Conservation (phyloP, 2,329 filamentous ascomycete genomes). For the Diaporthe longicolla region DNA sequence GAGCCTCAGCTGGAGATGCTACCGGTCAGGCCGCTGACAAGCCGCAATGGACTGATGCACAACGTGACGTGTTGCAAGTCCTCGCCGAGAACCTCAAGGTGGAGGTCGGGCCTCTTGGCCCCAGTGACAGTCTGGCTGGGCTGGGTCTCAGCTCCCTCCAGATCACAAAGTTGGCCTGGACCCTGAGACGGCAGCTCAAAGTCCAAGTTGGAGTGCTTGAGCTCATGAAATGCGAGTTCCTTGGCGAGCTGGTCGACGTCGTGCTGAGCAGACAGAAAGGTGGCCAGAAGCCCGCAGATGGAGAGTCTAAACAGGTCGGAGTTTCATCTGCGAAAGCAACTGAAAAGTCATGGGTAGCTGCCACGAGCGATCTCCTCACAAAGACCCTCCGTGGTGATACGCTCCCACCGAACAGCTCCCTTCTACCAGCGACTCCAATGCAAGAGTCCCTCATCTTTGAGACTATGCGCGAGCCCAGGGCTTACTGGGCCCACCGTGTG, state of each 20-base stretch:
- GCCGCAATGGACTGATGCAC: constrained; percentile 36
- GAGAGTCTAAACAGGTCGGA: background rate
- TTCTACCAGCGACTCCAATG: constrained; percentile 52
- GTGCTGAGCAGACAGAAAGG: constrained; percentile 35
- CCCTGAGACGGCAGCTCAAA: constrained; percentile 42
- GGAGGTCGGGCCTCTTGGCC: constrained; percentile 36
- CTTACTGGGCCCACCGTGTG: constrained; percentile 57
- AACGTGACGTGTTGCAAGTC: constrained; percentile 41
- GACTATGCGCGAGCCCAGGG: constrained; percentile 53
- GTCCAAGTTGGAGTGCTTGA: constrained; percentile 46
- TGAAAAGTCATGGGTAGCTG: constrained; percentile 41
- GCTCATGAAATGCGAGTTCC: constrained; percentile 45
- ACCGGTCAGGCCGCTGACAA: constrained; percentile 18
- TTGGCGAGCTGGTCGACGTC: constrained; percentile 46
- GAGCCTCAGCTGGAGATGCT: constrained; percentile 28
- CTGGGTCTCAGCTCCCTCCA: constrained; percentile 47
- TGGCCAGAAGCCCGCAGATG: background rate
- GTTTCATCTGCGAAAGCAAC: background rate
- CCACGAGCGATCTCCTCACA: constrained; percentile 38
- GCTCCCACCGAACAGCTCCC: constrained; percentile 42
- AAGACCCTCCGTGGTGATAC: constrained; percentile 40
- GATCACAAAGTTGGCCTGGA: constrained; percentile 47
- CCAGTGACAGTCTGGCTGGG: constrained; percentile 46
- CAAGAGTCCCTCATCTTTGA: constrained; percentile 57
- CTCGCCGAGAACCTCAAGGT: constrained; percentile 41